Evolutionary conservation across 176 grass and related monocot species (phyloP).

Genomic region (Themeda triandra): DNA sequence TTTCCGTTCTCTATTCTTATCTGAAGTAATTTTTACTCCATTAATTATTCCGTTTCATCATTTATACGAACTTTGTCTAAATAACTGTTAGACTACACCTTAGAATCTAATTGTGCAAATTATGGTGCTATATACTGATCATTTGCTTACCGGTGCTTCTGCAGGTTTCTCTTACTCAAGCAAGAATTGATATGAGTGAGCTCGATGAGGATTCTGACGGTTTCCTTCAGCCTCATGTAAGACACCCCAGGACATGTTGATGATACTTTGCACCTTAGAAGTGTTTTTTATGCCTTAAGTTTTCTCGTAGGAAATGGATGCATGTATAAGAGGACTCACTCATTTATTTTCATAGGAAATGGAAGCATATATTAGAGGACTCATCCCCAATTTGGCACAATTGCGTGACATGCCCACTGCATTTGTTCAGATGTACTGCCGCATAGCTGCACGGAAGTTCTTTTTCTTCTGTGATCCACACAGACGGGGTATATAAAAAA

Average conservation of each 20-base stretch:
- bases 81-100: background rate
- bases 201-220: slow-evolving; percentile 99
- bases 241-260: slow-evolving; percentile 12
- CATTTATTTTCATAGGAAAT: slow-evolving; percentile 67
- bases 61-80: background rate
- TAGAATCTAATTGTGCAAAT: background rate
- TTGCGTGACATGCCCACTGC: slow-evolving; percentile 81
- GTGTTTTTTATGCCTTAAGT: slow-evolving; percentile 32
- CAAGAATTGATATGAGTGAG: slow-evolving; percentile 99
- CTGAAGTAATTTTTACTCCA: background rate
- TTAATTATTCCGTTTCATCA: background rate
- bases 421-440: slow-evolving; percentile 99
- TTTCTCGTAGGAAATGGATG: slow-evolving; percentile 75
- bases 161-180: slow-evolving; percentile 99
- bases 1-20: background rate
- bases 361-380: slow-evolving; percentile 98
- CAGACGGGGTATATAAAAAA: slow-evolving; percentile 55
- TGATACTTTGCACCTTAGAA: background rate
- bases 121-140: background rate
- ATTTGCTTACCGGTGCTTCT: slow-evolving; percentile 21
- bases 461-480: slow-evolving; percentile 99
- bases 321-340: slow-evolving; percentile 88
- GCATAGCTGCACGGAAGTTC: slow-evolving; percentile 98
- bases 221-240: slow-evolving; percentile 97
- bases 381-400: slow-evolving; percentile 97